Conservation (phyloP, 2,329 filamentous ascomycete species). For the Berkeleyomyces basicola region DNA sequence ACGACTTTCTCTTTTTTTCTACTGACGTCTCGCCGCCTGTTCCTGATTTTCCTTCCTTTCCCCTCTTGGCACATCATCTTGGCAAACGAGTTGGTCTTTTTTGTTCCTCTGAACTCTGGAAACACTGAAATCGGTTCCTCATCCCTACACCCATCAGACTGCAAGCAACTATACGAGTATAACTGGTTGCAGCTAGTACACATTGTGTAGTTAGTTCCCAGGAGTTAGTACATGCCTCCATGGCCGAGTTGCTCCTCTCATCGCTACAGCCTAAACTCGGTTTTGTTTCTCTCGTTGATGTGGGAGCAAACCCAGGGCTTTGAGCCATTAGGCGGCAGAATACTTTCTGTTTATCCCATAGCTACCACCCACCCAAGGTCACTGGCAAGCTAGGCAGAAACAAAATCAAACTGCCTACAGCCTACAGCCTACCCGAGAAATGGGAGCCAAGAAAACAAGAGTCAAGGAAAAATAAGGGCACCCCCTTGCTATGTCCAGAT, state of each 20-base stretch:
- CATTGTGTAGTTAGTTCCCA: no score
- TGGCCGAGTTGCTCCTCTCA: no score
- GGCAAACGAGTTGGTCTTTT: background rate
- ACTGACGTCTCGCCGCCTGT: background rate
- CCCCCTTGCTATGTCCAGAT: background rate
- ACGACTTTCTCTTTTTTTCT: background rate
- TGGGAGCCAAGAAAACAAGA: background rate
- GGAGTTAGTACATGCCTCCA: no score
- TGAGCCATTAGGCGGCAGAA: background rate
- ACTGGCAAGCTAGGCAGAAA: slow-evolving; percentile 1
- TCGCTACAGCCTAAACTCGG: background rate
- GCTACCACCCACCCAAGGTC: background rate
- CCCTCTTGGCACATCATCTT: background rate
- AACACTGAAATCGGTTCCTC: background rate
- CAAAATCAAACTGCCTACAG: background rate
- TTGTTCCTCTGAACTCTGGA: background rate
- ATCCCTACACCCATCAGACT: background rate
- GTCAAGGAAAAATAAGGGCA: background rate
- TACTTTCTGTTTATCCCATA: background rate
- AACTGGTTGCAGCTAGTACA: no score
- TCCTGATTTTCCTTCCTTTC: background rate
- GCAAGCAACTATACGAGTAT: background rate
- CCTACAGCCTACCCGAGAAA: background rate
- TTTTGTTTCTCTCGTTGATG: background rate
- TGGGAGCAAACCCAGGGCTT: background rate